phyloP scores from a whole-genome alignment of 495 filamentous ascomycete genomes.

The Cenococcum geophilum region DNA sequence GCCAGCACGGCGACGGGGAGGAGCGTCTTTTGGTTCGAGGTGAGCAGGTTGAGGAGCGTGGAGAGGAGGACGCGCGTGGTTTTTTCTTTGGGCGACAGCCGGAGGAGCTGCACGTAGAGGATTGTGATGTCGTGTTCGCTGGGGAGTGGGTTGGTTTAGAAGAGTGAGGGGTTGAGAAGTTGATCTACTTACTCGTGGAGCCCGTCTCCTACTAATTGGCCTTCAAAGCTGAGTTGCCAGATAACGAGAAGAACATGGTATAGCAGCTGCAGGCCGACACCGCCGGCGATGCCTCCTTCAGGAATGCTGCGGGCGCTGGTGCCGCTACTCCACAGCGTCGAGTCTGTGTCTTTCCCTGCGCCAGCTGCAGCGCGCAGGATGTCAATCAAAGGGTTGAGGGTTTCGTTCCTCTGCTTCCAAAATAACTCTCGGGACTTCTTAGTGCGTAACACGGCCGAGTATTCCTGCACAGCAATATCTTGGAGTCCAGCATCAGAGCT shows the following conservation, averaged over 20 bases:
- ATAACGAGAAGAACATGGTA: constrained; percentile 89
- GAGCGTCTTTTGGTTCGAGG: constrained; percentile 66
- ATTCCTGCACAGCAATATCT: constrained; percentile 90
- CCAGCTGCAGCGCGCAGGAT: constrained; percentile 77
- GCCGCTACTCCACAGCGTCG: constrained; percentile 63
- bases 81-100: constrained; percentile 94
- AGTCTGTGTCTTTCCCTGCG: constrained; percentile 55
- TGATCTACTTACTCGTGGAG: constrained; percentile 64
- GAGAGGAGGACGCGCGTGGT: constrained; percentile 87
- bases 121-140: constrained; percentile 90
- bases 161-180: background rate
- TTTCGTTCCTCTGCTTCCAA: constrained; percentile 81
- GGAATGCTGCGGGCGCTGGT: constrained; percentile 48
- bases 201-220: constrained; percentile 71
- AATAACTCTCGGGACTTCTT: constrained; percentile 71
- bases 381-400: constrained; percentile 71
- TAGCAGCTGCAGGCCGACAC: constrained; percentile 85
- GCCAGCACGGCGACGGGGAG: constrained; percentile 76
- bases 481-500: constrained; percentile 81
- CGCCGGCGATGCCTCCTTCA: constrained; percentile 65
- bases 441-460: constrained; percentile 78
- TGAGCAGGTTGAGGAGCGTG: constrained; percentile 78
- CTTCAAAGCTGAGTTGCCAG: constrained; percentile 96
- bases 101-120: constrained; percentile 82
- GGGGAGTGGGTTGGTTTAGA: constrained; percentile 24